Conservation (phyloP, 768 basidiomycete genomes). For the Leccinellum rugosiceps region DNA sequence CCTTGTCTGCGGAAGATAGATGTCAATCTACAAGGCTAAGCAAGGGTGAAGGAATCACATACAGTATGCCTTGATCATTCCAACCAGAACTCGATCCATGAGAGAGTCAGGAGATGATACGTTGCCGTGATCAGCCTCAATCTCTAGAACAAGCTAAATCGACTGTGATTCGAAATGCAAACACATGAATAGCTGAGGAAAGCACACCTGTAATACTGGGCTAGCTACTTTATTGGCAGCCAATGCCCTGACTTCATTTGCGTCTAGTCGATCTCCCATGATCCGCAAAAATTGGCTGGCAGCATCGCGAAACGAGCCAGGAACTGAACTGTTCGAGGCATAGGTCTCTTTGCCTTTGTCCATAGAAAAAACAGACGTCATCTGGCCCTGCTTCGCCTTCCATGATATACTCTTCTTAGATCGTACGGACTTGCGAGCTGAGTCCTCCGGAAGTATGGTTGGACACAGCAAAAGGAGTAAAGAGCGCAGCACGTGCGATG, state of each 20-base stretch:
- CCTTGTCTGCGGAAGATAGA: slow-evolving; percentile 34
- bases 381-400: slow-evolving; percentile 75
- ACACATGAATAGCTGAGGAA: slow-evolving; percentile 5
- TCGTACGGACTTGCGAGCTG: slow-evolving; percentile 48
- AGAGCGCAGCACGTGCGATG: slow-evolving; percentile 85
- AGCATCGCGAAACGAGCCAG: slow-evolving; percentile 48
- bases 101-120: slow-evolving; percentile 63
- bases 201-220: slow-evolving; percentile 65
- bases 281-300: slow-evolving; percentile 45
- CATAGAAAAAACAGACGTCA: slow-evolving; percentile 73
- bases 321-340: slow-evolving; percentile 29
- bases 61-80: slow-evolving; percentile 68
- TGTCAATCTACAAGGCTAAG: background rate
- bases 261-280: slow-evolving; percentile 51
- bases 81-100: slow-evolving; percentile 77
- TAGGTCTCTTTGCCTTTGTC: slow-evolving; percentile 37
- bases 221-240: slow-evolving; percentile 76
- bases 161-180: slow-evolving; percentile 8
- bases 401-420: slow-evolving; percentile 83
- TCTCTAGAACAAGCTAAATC: slow-evolving; percentile 71
- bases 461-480: slow-evolving; percentile 78
- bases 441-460: slow-evolving; percentile 39
- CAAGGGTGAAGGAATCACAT: slow-evolving; percentile 26
- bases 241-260: slow-evolving; percentile 74
- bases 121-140: slow-evolving; percentile 68